Percentiles rank a stretch among this genome's conserved stretches.
Conservation (phyloP, 805 yeast genomes). For the Starmerella cellae region DNA sequence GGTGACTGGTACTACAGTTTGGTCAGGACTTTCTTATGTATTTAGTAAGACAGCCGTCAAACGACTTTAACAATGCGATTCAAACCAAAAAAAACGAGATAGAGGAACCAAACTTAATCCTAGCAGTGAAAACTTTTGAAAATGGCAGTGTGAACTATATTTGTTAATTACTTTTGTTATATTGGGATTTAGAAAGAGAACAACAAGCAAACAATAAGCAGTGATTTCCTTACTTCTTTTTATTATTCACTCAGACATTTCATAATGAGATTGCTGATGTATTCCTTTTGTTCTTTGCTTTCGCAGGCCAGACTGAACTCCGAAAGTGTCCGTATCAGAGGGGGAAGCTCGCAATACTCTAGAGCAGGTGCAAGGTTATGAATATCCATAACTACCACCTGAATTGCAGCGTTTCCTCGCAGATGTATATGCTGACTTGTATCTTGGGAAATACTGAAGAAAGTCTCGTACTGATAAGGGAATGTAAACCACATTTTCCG, state of each 20-base stretch:
- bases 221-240: too few species aligned
- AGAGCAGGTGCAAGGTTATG: too few species aligned
- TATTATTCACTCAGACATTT: background rate
- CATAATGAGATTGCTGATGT: background rate
- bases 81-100: too few species aligned
- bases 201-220: too few species aligned
- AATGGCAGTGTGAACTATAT: too few species aligned
- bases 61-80: conserved; percentile 21
- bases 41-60: conserved; percentile 18
- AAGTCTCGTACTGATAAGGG: conserved; percentile 1
- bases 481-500: conserved; percentile 5
- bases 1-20: conserved; percentile 51
- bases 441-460: conserved; percentile 2
- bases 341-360: too few species aligned
- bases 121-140: too few species aligned
- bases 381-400: too few species aligned
- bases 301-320: background rate
- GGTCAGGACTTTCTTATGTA: conserved; percentile 48
- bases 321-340: background rate
- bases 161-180: too few species aligned
- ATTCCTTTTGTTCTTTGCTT: background rate
- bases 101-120: too few species aligned
- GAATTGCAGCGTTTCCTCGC: conserved; percentile 7
- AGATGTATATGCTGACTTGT: background rate
- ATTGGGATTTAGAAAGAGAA: too few species aligned